These are phyloP conservation scores for Nicotiana sylvestris DNA, from an alignment of 257 asterid genomes.

Conservation along the genomic window DNA sequence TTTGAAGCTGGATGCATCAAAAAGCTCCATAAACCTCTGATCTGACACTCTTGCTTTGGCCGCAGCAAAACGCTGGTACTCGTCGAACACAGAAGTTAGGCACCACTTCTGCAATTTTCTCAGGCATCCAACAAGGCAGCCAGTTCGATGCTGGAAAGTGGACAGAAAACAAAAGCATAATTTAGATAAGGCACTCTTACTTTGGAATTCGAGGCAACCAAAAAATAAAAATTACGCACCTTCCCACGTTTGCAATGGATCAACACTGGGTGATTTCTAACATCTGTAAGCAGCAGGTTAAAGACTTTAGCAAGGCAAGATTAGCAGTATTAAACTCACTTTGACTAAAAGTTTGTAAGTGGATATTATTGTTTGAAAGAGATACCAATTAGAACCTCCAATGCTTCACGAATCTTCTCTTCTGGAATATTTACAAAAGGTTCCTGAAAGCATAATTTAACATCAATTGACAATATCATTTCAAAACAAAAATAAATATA, in stretches of 20 bases:
- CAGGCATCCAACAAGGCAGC: conserved; percentile 86
- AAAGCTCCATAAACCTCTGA: conserved; percentile 84
- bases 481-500: not conserved
- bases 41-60: conserved; percentile 81
- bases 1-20: conserved; percentile 55
- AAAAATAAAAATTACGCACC: conserved; percentile 28
- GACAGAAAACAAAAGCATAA: conserved; percentile 2
- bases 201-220: not conserved
- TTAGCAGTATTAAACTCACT: not conserved
- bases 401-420: conserved; percentile 70
- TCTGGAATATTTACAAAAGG: conserved; percentile 86
- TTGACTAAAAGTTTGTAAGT: not conserved
- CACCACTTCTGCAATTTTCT: conserved; percentile 84
- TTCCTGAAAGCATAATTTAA: conserved; percentile 40
- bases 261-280: conserved; percentile 64
- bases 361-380: not conserved
- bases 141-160: conserved; percentile 73
- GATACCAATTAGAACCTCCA: conserved; percentile 57
- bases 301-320: conserved; percentile 1
- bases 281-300: conserved; percentile 37
- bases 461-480: too few relatives aligned
- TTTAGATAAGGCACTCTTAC: not conserved
- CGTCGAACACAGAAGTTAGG: conserved; percentile 71
- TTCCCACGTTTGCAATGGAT: conserved; percentile 91
- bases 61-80: conserved; percentile 87